Base-by-base conservation (phyloP, 208 protist species). In the Trypanosoma cruzi region DNA sequence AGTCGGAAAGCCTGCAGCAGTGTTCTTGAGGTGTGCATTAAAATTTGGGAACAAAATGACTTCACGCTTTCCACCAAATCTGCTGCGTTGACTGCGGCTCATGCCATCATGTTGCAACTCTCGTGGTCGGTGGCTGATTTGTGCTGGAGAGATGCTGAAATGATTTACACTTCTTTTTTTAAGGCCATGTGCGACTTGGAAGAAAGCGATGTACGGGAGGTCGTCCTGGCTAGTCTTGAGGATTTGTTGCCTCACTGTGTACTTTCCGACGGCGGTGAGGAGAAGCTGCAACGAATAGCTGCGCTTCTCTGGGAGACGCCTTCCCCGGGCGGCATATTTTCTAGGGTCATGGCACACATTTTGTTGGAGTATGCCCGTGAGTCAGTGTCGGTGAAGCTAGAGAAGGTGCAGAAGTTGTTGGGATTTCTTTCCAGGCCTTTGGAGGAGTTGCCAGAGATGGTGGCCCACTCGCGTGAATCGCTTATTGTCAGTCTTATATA, bases 401-500 rank as follows among this genome's bases (percentile, higher is more conserved):
- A 55, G 7, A 56, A 62, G 10, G 13, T 82, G 5, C 22, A 55
- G 20, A 53, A 40, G n/a, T n/a, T 84, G 0, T 53, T 80, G n/a
- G 7, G 67, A 24, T 42, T 73, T 48, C 14, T 69, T 31, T 49
- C 46, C n/a, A 58, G 71, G 10, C 20, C 16, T 6, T 14, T 79
- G 8, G 36, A 68, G 28, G 64, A 85, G 0, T 40, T 85, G 1
- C 83, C 69, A 0, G 32, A 63, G 1, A 29, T 76, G 31, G 52
- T 71, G 16, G 58, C 65, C 13, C 64, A 71, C 7, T 64, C 63
- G 2, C 80, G 87, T 28, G 65, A 73, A 18, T 48, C 80, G 4
- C 70, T 92, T 20, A 80, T 89, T 14, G 75, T 87, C 20, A 62
- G 86, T 65, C 55, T 95, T 16, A 67, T 95, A 10, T 92, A 87